These are phyloP conservation scores for Endocladia muricata DNA, from an alignment of 31 red algal species.

Conservation along the genomic window DNA sequence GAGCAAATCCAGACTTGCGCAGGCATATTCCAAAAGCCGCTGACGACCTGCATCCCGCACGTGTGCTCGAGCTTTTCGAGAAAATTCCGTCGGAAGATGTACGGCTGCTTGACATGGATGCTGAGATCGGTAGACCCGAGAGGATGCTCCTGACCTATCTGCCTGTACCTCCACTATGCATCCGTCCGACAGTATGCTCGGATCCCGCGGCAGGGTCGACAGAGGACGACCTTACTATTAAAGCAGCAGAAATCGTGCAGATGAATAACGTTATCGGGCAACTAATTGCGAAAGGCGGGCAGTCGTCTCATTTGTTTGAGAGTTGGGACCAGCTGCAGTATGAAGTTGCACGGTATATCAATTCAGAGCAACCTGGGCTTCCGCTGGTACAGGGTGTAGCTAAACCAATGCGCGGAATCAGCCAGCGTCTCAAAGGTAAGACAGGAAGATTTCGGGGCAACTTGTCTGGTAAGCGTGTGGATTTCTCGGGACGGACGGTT, in stretches of 20 bases:
- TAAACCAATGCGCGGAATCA: slow-evolving; percentile 81
- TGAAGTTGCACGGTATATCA: slow-evolving; percentile 82
- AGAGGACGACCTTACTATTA: slow-evolving; percentile 98
- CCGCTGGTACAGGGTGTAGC: slow-evolving; percentile 47
- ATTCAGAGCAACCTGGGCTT: slow-evolving; percentile 88
- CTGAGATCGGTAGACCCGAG: slow-evolving; percentile 80
- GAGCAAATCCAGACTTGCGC: slow-evolving; percentile 58
- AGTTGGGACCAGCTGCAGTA: slow-evolving; percentile 89
- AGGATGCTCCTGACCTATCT: slow-evolving; percentile 81
- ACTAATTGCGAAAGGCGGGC: slow-evolving; percentile 66
- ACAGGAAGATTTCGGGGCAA: slow-evolving; percentile 94
- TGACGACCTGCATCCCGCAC: slow-evolving; percentile 84
- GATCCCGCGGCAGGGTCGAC: slow-evolving; percentile 91
- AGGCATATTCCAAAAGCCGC: slow-evolving; percentile 71
- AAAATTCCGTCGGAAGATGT: slow-evolving; percentile 83
- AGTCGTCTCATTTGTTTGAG: slow-evolving; percentile 65
- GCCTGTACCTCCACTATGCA: slow-evolving; percentile 94
- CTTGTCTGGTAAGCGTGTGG: slow-evolving; percentile 96
- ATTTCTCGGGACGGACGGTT: slow-evolving; percentile 96
- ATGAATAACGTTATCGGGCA: slow-evolving; percentile 73
- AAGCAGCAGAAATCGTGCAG: slow-evolving; percentile 78
- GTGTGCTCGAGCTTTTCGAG: slow-evolving; percentile 78
- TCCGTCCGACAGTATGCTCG: slow-evolving; percentile 88
- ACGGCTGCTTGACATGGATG: slow-evolving; percentile 89
- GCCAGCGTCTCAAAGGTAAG: slow-evolving; percentile 95